A percentile compares a stretch with the other conserved stretches of the same genome.
These are phyloP conservation scores for Chenopodium suecicum DNA, from an alignment of 148 eudicot genomes.

Conservation along the genomic window DNA sequence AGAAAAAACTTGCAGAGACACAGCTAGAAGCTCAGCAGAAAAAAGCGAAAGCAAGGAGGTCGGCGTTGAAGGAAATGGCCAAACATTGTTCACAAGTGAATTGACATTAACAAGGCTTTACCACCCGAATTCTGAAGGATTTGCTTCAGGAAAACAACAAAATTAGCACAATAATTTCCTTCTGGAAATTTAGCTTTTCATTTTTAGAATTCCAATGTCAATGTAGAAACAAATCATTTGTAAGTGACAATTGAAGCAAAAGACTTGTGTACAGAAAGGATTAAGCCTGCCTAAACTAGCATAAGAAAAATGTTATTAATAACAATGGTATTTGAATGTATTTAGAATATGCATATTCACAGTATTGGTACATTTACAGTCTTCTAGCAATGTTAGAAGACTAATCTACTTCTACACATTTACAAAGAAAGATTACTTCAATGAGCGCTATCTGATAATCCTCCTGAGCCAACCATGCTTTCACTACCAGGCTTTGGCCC, in stretches of 20 bases:
- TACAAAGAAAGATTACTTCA: background rate
- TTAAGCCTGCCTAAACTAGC: slow-evolving; percentile 3
- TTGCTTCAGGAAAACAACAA: background rate
- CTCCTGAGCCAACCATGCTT: slow-evolving; percentile 59
- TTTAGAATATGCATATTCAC: slow-evolving; percentile 18
- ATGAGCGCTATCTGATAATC: slow-evolving; percentile 51
- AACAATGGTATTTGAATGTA: background rate
- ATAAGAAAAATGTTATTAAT: background rate
- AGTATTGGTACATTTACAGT: slow-evolving; percentile 8
- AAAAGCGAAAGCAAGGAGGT: slow-evolving; percentile 24
- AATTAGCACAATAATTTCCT: background rate
- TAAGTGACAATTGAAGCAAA: background rate
- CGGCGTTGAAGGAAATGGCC: slow-evolving; percentile 28
- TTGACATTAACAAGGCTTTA: background rate
- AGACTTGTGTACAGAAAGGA: background rate
- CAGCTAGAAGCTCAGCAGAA: slow-evolving; percentile 26
- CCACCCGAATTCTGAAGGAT: background rate
- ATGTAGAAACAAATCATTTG: background rate
- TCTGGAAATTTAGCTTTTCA: background rate
- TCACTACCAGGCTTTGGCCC: slow-evolving; percentile 88
- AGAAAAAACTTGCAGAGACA: slow-evolving; percentile 25
- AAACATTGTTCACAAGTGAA: slow-evolving; percentile 8
- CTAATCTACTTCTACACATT: slow-evolving; percentile 4
- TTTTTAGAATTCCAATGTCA: background rate
- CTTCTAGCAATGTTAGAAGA: background rate